Evolutionary conservation across 805 yeast genomes (phyloP).

Genomic region (Saturnispora dispora): DNA sequence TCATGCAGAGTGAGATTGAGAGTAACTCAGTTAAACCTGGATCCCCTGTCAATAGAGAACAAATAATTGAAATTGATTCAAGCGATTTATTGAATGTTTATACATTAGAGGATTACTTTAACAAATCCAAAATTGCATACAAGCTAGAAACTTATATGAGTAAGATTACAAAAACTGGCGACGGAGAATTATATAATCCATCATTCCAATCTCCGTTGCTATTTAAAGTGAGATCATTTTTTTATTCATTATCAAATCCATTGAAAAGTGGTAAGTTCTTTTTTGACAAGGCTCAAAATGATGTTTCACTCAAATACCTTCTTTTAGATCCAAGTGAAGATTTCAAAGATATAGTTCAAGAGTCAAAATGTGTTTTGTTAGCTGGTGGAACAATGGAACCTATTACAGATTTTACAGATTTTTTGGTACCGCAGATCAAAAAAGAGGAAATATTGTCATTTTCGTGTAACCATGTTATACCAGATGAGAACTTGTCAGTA

Average conservation of each 20-base stretch:
- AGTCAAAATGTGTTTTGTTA: constrained; percentile 59
- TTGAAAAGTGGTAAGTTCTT: constrained; percentile 69
- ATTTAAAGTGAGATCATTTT: constrained; percentile 56
- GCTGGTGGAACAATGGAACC: constrained; percentile 99
- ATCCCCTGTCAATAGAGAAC: constrained; percentile 37
- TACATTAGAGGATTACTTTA: constrained; percentile 54
- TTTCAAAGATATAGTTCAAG: constrained; percentile 56
- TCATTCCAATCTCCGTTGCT: constrained; percentile 40
- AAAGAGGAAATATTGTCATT: constrained; percentile 39
- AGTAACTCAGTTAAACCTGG: constrained; percentile 36
- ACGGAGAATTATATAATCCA: constrained; percentile 8
- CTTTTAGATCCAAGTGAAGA: constrained; percentile 69
- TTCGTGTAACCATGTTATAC: constrained; percentile 80
- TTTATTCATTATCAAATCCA: constrained; percentile 61
- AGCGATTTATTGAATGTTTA: constrained; percentile 67
- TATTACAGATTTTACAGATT: constrained; percentile 55
- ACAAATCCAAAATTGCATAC: constrained; percentile 66
- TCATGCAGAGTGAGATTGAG: constrained; percentile 24
- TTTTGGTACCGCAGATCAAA: constrained; percentile 51
- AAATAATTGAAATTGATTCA: constrained; percentile 49
- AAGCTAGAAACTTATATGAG: constrained; percentile 70
- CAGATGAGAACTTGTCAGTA: constrained; percentile 56
- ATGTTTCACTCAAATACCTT: constrained; percentile 49
- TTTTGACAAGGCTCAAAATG: constrained; percentile 37
- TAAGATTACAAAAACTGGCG: constrained; percentile 6